Evolutionary conservation across 2,329 filamentous ascomycete species (phyloP).

Genomic region (Penicillium sp.): DNA sequence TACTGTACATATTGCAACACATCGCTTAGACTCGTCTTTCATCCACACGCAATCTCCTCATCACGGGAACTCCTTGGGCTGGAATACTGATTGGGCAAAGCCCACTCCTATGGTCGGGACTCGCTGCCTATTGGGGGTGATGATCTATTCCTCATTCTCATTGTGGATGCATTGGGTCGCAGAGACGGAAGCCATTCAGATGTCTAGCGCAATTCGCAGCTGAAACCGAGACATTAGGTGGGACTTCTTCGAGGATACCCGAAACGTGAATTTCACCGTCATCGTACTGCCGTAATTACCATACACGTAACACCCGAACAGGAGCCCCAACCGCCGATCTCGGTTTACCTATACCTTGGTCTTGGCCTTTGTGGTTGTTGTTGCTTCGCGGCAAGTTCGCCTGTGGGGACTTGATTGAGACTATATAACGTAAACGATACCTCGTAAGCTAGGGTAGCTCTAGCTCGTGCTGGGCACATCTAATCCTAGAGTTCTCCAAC

Average conservation of each 20-base stretch:
- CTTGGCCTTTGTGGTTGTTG: not conserved
- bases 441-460: constrained; percentile 5
- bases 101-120: not conserved
- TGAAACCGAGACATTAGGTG: not conserved
- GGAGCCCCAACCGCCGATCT: constrained; percentile 5
- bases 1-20: not conserved
- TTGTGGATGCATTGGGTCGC: not conserved
- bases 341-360: constrained; percentile 4
- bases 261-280: not conserved
- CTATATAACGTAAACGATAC: constrained; percentile 16
- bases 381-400: constrained; percentile 9
- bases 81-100: not conserved
- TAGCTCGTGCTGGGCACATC: constrained; percentile 6
- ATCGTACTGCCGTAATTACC: not conserved
- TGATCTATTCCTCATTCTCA: not conserved
- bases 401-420: constrained; percentile 9
- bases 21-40: not conserved
- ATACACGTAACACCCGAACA: not conserved
- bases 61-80: not conserved
- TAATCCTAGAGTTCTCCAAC: constrained; percentile 1
- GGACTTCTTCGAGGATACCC: not conserved
- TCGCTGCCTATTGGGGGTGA: not conserved
- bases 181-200: not conserved
- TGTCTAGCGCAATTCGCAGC: not conserved
- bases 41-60: not conserved